Evolutionary conservation across 345 rosid species (phyloP).

Genomic region (Viola odorata): DNA sequence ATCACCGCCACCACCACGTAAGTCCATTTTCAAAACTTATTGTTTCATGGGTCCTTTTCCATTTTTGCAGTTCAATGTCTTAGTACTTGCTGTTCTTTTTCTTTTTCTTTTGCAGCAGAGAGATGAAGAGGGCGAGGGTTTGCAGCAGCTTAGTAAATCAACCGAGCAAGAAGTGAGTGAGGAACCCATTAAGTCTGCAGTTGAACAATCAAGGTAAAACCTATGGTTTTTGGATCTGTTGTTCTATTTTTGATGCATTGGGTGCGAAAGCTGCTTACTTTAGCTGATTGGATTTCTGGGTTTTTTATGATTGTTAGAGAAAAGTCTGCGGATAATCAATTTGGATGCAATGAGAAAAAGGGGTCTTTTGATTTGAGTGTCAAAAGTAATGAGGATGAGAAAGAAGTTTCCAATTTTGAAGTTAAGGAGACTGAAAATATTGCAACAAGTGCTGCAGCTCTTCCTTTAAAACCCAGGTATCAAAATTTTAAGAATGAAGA

Average conservation of each 20-base stretch:
- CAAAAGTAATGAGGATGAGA: background rate
- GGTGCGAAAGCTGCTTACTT: background rate
- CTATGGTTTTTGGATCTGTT: no score
- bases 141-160: background rate
- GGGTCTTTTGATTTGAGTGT: conserved; percentile 9
- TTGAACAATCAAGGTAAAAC: background rate
- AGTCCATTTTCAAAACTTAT: conserved; percentile 12
- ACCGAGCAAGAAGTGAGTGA: conserved; percentile 3
- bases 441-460: background rate
- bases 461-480: background rate
- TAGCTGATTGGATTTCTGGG: background rate
- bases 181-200: conserved; percentile 9
- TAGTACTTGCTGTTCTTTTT: background rate
- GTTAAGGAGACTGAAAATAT: background rate
- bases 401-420: background rate
- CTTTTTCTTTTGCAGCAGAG: conserved; percentile 1
- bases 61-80: background rate
- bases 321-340: conserved; percentile 1
- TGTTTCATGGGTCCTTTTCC: background rate
- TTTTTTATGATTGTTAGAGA: conserved; percentile 2
- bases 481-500: background rate
- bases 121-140: conserved; percentile 8
- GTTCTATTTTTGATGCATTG: background rate
- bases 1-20: conserved; percentile 2
- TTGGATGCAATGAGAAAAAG: conserved; percentile 11